These are phyloP conservation scores for Candida maesae DNA, from an alignment of 805 yeast species.

Conservation along the genomic window DNA sequence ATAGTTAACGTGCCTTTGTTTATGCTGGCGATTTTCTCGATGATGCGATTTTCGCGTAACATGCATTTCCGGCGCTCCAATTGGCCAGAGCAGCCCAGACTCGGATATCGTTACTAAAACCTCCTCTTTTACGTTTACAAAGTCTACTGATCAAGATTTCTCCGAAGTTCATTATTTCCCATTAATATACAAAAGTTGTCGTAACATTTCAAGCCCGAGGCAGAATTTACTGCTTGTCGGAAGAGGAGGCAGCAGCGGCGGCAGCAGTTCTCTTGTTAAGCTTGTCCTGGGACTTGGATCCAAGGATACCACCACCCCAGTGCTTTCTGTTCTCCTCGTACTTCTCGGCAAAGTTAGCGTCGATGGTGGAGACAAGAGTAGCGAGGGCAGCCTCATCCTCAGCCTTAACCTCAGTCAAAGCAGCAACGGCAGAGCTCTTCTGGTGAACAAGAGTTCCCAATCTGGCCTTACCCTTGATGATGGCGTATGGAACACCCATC, in stretches of 20 bases:
- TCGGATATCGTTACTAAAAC: too few species aligned
- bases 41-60: slow-evolving; percentile 17
- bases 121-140: too few species aligned
- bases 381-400: slow-evolving; percentile 96
- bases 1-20: slow-evolving; percentile 8
- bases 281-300: slow-evolving; percentile 89
- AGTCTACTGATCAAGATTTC: too few species aligned
- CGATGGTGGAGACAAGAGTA: slow-evolving; percentile 78
- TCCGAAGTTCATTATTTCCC: slow-evolving; percentile 7
- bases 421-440: slow-evolving; percentile 97
- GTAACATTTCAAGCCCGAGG: background rate
- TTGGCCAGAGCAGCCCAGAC: slow-evolving; percentile 16
- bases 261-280: slow-evolving; percentile 34
- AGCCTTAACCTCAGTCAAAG: slow-evolving; percentile 89
- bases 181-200: slow-evolving; percentile 5
- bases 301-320: slow-evolving; percentile 99
- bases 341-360: slow-evolving; percentile 89
- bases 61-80: slow-evolving; percentile 16
- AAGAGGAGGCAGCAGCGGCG: slow-evolving; percentile 15
- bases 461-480: slow-evolving; percentile 98
- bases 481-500: slow-evolving; percentile 99
- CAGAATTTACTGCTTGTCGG: slow-evolving; percentile 15
- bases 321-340: slow-evolving; percentile 95
- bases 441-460: slow-evolving; percentile 96
- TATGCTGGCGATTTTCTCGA: slow-evolving; percentile 8